Base-by-base conservation (phyloP, 805 yeast genomes). In the Isabelozyma pseudorhagii region DNA sequence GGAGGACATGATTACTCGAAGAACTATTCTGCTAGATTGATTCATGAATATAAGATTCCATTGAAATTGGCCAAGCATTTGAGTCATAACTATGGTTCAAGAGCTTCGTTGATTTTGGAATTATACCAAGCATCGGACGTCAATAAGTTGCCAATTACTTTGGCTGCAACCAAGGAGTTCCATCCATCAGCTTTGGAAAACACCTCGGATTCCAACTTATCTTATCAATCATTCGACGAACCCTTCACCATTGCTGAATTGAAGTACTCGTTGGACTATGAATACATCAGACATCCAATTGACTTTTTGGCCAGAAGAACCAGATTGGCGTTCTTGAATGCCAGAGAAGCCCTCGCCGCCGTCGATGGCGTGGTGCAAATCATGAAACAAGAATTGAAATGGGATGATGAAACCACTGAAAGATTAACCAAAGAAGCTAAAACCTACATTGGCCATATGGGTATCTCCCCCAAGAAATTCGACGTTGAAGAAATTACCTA, bases 261-360 rank as follows among this genome's bases (percentile, higher is more conserved):
- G 68, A 79, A 83, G 63, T 93, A 91, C 72, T 85, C 90, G 10
- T 77, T 90, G 58, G 74, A 81, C 53, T 81, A 89, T 70, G 98
- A 92, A 74, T 89, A 90, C 68, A 83, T 89, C 41, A 81, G 96
- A 72, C 87, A 92, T 10, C 96, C 97, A 44, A 74, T 85, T 50
- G 98, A 92, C 69, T 90, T 92, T 77, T 77, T 92, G 56, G 89
- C 96, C 49, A 87, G 97, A 78, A 86, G 98, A 78, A 85, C 93
- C 47, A 84, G 98, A 71, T 83, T 89, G 66, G 96, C 97, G 3
- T 93, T 91, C 75, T 77, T 92, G 65, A 92, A 92, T 71, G 89
- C 94, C 40, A 83, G 83, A 67, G 90, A 87, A 55, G 97, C 97
- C 11, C 72, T 84, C 54, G 77, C 73, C 46, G 87, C 96, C 13